A percentile compares a stretch with the other conserved stretches of the same genome.
Evolutionary conservation across 2,329 filamentous ascomycete genomes (phyloP).

Genomic region (Zasmidium citrigriseum): DNA sequence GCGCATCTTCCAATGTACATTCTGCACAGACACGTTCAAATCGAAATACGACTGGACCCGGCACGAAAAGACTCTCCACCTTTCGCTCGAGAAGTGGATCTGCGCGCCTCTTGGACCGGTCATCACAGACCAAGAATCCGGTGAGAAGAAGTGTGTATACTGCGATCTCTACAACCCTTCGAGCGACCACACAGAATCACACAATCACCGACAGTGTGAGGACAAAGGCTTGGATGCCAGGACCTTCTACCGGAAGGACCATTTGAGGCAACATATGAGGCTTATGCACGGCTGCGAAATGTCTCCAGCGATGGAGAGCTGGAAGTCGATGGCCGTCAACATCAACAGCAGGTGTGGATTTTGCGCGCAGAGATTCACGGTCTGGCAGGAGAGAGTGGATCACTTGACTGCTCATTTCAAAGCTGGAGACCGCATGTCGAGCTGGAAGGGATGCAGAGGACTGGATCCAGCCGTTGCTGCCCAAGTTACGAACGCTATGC

Average conservation of each 20-base stretch:
- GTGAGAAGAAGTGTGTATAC: constrained; percentile 60
- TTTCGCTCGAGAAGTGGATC: constrained; percentile 66
- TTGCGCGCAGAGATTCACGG: constrained; percentile 49
- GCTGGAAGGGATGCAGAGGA: constrained; percentile 59
- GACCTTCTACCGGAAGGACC: constrained; percentile 65
- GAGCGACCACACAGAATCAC: constrained; percentile 58
- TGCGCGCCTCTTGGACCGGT: constrained; percentile 61
- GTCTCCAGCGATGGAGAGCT: constrained; percentile 64
- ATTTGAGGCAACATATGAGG: constrained; percentile 61
- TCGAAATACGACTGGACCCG: constrained; percentile 63
- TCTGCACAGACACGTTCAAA: constrained; percentile 58
- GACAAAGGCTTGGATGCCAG: constrained; percentile 66
- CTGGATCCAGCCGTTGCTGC: constrained; percentile 50
- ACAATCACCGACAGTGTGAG: constrained; percentile 65
- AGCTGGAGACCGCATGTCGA: constrained; percentile 53
- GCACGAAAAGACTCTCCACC: constrained; percentile 66
- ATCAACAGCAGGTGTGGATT: constrained; percentile 59
- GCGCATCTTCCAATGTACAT: constrained; percentile 60
- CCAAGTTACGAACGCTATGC: constrained; percentile 54
- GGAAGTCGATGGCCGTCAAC: constrained; percentile 58
- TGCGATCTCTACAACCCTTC: constrained; percentile 57
- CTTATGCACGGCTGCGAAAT: constrained; percentile 64
- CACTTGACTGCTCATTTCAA: constrained; percentile 59
- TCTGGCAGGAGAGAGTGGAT: constrained; percentile 55
- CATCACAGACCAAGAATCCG: constrained; percentile 58